Base-by-base conservation (phyloP, 1,284 basidiomycete genomes). In the Microbotryomycetes sp. region DNA sequence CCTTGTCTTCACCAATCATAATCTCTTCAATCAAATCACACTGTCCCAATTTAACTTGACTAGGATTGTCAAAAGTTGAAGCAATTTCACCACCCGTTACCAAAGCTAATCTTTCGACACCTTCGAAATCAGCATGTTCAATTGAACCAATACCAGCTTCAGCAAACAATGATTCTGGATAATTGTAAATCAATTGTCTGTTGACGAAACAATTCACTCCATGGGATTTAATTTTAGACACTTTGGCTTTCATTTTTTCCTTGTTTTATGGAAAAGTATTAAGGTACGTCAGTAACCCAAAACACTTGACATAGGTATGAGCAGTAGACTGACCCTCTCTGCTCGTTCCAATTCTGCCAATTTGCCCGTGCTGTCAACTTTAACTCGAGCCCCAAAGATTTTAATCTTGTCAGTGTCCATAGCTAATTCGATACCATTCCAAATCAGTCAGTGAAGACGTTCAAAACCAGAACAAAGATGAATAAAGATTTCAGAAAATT, bases 351-450 rank as follows among this genome's bases (percentile, higher is more conserved):
- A 85, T 76, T 99, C 96, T 26, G 96, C 96, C 4, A 98, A 84
- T 79, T 98, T 96, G 60, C 92, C 88, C 1, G 96, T 97, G 32
- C 90, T 83, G 72, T 97, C 92, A 15, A 98, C 94, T 76, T 93
- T 91, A 58, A 98, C 86, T 30, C 92, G 84, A 0, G 96, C 94
- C 56, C 94, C 96, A 72, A 98, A 98, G 60, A 98, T 88, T 79
- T 98, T 98, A 80, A 98, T 96, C 80, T 98, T 98, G 80, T 98
- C 96, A 31, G 96, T 98, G 79, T 98, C 94, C 96, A 98, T 97
- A 6, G 93, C 90, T 92, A 67, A 28, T 49, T 49, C 48, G 26
- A 26, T 49, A 19, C 25, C 46, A 12, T 19, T 23, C 26, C 47
- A 5, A 48, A n/a, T 48, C 25, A 32, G n/a, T 14, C 54, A 19